phyloP scores from a whole-genome alignment of 257 asterid species.

The Primulina huaijiensis region DNA sequence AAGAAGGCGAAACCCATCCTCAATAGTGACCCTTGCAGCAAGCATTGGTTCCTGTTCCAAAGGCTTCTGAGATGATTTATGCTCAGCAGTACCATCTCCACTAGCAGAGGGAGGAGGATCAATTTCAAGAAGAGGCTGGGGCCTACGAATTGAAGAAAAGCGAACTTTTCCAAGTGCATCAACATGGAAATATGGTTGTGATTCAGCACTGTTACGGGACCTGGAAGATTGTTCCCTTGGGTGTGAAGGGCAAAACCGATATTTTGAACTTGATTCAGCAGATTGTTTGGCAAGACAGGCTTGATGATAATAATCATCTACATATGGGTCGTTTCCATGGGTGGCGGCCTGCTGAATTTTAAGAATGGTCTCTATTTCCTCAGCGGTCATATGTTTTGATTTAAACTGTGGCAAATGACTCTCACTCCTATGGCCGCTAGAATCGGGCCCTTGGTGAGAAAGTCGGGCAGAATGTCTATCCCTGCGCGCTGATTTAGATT shows the following conservation, averaged over 20 bases:
- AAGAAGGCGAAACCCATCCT: conserved; percentile 51
- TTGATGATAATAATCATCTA: conserved; percentile 48
- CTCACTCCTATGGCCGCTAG: conserved; percentile 36
- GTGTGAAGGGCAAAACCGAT: conserved; percentile 42
- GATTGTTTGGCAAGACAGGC: conserved; percentile 52
- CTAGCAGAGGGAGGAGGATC: conserved; percentile 48
- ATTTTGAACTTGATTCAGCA: conserved; percentile 36
- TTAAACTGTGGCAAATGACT: conserved; percentile 40
- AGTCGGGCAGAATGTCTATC: conserved; percentile 39
- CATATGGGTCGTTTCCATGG: conserved; percentile 46
- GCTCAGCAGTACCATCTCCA: conserved; percentile 42
- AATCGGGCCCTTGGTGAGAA: conserved; percentile 43
- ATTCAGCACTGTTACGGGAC: conserved; percentile 41
- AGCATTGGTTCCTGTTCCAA: conserved; percentile 50
- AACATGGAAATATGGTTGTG: conserved; percentile 47
- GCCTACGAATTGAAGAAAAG: conserved; percentile 49
- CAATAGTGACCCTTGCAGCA: conserved; percentile 48
- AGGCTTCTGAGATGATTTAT: conserved; percentile 35
- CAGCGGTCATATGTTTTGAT: conserved; percentile 54
- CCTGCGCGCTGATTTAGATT: conserved; percentile 39
- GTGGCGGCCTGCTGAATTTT: conserved; percentile 51
- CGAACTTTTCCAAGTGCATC: conserved; percentile 45
- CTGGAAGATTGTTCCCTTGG: conserved; percentile 41
- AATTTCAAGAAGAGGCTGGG: conserved; percentile 44
- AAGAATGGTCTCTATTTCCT: conserved; percentile 45